Base-by-base conservation (phyloP, 164 flowering plant genomes). In the Platanus orientalis region DNA sequence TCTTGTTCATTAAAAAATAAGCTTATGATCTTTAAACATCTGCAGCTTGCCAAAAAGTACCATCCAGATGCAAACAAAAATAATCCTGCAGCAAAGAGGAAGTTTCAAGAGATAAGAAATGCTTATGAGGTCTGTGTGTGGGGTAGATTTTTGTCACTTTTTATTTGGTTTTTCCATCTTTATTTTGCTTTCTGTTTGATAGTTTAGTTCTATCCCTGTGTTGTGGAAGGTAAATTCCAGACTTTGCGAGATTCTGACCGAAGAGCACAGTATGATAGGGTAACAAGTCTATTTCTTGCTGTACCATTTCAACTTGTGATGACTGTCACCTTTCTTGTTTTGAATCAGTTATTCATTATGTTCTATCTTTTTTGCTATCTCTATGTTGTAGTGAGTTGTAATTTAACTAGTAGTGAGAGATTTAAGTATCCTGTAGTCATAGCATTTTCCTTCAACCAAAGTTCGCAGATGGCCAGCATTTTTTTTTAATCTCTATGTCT, bases 51-150 rank as follows among this genome's bases (percentile, higher is more conserved):
- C 2, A 94, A 90, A 76, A 89, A 94, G 75, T 86, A 84, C 65
- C 98, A 94, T 79, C 98, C 98, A 42, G 97, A 94, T 81, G 80
- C 90, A 48, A 93, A 85, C 73, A 88, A 80, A 73, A 84, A 79
- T 60, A 85, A 82, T 79, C 87, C 91, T 67, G 78, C 80, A 61
- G 89, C 95, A 16, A 90, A 86, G 81, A 83, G 82, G 67, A 90
- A 90, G 65, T 94, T 94, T 75, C 98, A 89, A 75, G 96, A 89
- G 79, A 89, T 94, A 75, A 86, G 95, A 77, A 91, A 90, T 61
- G 98, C 97, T 7, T 94, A 87, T 55, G 93, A 90, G 96, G 98
- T 94, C 65, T 68, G 82, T 73, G 20, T 14, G 44, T 58, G 11
- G 48, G 40, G 17, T 67, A 19, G 19, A 27, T 54, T 13, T 19